phyloP scores from a whole-genome alignment of 495 filamentous ascomycete species.

The Aspergillus carlsbadensis region DNA sequence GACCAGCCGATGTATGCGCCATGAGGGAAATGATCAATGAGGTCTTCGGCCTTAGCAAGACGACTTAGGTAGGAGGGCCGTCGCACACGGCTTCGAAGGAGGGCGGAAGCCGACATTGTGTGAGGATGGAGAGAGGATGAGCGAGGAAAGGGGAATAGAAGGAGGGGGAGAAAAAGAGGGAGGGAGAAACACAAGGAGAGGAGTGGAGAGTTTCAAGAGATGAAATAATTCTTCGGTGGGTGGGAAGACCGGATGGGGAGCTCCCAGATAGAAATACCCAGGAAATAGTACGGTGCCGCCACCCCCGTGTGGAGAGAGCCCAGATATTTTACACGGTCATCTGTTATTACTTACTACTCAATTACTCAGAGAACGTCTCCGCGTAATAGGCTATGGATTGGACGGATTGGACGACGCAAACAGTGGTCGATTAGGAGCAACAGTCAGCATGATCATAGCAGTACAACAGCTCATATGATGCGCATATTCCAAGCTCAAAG shows the following conservation, averaged over 20 bases:
- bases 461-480: neutral
- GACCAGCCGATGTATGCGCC: conserved; percentile 84
- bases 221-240: conserved; percentile 8
- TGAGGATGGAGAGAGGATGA: conserved; percentile 11
- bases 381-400: no score
- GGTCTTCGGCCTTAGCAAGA: conserved; percentile 74
- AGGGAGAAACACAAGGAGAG: conserved; percentile 2
- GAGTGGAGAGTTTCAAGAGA: neutral
- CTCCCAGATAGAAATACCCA: conserved; percentile 26
- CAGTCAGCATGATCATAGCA: neutral
- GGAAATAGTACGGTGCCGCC: conserved; percentile 5
- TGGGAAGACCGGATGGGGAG: conserved; percentile 15
- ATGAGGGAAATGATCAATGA: conserved; percentile 78
- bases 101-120: conserved; percentile 62
- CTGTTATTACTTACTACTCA: neutral
- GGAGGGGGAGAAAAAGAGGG: conserved; percentile 3
- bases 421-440: no score
- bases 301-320: conserved; percentile 13
- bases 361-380: no score
- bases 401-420: no score
- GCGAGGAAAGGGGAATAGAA: neutral
- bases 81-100: conserved; percentile 70
- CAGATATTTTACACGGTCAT: conserved; percentile 2
- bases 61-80: conserved; percentile 78
- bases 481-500: neutral